A percentile compares a stretch with the other conserved stretches of the same genome.
These are phyloP conservation scores for Pichia cabralensis DNA, from an alignment of 805 yeast species.

Conservation along the genomic window DNA sequence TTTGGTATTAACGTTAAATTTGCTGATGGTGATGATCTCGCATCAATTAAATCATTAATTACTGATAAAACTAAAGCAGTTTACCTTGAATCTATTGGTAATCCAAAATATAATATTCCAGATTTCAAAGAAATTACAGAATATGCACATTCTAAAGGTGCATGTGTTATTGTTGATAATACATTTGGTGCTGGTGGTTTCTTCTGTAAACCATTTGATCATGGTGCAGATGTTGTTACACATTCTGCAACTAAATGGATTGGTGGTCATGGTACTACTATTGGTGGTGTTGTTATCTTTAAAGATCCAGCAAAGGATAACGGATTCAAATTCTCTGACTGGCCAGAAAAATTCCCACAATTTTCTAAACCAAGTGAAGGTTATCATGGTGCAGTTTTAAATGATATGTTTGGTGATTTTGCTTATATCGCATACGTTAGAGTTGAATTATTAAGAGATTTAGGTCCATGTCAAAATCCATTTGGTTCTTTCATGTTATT, in stretches of 20 bases:
- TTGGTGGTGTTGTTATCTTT: constrained; percentile 75
- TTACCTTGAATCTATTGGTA: constrained; percentile 84
- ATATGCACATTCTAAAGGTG: constrained; percentile 76
- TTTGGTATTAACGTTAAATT: constrained; percentile 80
- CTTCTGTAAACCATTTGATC: constrained; percentile 72
- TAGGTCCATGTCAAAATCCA: constrained; percentile 85
- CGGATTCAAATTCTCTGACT: constrained; percentile 81
- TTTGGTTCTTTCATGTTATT: constrained; percentile 77
- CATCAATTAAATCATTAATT: constrained; percentile 59
- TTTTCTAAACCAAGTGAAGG: constrained; percentile 87
- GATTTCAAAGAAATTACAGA: constrained; percentile 71
- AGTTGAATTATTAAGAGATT: constrained; percentile 79
- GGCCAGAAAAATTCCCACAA: constrained; percentile 86
- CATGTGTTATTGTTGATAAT: constrained; percentile 89
- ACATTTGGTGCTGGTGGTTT: constrained; percentile 97
- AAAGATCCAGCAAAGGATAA: constrained; percentile 55
- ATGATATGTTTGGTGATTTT: constrained; percentile 69
- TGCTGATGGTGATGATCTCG: constrained; percentile 70
- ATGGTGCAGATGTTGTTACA: constrained; percentile 85
- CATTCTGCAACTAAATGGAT: constrained; percentile 98
- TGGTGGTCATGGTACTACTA: constrained; percentile 93
- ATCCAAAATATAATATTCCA: constrained; percentile 87
- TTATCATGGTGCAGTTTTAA: constrained; percentile 79
- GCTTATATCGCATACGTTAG: constrained; percentile 78
- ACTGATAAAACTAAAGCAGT: constrained; percentile 86